Conservation (phyloP, 345 rosid genomes). For the Murraya paniculata region DNA sequence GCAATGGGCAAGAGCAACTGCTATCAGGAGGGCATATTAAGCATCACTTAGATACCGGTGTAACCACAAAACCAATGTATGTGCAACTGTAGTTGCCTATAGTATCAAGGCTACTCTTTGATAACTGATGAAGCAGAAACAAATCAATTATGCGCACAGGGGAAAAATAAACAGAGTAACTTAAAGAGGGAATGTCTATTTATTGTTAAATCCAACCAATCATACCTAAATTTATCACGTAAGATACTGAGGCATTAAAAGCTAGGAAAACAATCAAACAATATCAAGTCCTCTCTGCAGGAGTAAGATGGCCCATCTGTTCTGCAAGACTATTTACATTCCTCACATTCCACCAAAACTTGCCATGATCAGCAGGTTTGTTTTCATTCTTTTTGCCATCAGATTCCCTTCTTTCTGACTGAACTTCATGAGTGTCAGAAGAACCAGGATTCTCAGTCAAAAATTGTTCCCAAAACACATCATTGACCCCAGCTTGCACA, state of each 20-base stretch:
- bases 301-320: slow-evolving; percentile 80
- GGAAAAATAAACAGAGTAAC: neutral
- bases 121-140: neutral
- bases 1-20: neutral
- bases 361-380: slow-evolving; percentile 47
- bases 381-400: slow-evolving; percentile 38
- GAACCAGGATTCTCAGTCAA: slow-evolving; percentile 96
- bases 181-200: slow-evolving; percentile 9
- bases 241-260: slow-evolving; percentile 21
- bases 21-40: neutral
- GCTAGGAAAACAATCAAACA: slow-evolving; percentile 19
- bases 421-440: slow-evolving; percentile 60
- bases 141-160: neutral
- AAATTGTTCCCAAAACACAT: slow-evolving; percentile 93
- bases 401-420: slow-evolving; percentile 69
- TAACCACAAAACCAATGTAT: slow-evolving; percentile 2
- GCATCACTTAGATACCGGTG: neutral
- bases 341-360: slow-evolving; percentile 65
- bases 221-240: slow-evolving; percentile 23
- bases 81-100: neutral
- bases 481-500: slow-evolving; percentile 68
- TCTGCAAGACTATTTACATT: slow-evolving; percentile 73
- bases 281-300: slow-evolving; percentile 70
- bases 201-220: slow-evolving; percentile 15
- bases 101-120: neutral